A percentile compares a stretch with the other conserved stretches of the same genome.
Conservation (phyloP, 345 rosid species). For the Pelargonium nanum region DNA sequence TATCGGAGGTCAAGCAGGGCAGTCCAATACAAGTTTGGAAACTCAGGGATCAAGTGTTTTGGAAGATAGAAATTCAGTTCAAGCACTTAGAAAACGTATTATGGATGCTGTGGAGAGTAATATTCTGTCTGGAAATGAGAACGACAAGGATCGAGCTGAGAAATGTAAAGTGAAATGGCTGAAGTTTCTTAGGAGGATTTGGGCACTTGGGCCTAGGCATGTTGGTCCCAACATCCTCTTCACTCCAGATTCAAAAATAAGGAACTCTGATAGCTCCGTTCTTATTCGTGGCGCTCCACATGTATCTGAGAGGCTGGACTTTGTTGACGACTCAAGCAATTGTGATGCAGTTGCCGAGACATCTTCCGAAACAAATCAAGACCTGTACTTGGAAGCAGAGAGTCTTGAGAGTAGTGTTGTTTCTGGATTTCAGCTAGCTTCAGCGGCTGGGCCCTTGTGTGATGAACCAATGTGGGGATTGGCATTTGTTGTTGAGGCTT, state of each 20-base stretch:
- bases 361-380: slow-evolving; percentile 25
- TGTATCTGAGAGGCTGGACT: slow-evolving; percentile 66
- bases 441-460: slow-evolving; percentile 79
- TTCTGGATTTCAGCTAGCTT: slow-evolving; percentile 79
- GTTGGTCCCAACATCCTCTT: slow-evolving; percentile 88
- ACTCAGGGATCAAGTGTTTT: slow-evolving; percentile 23
- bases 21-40: slow-evolving; percentile 32
- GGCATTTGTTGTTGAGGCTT: slow-evolving; percentile 60
- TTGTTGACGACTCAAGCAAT: slow-evolving; percentile 28
- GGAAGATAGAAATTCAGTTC: slow-evolving; percentile 46
- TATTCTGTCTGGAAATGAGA: slow-evolving; percentile 29
- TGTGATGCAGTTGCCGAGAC: slow-evolving; percentile 14
- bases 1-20: slow-evolving; percentile 53
- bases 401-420: slow-evolving; percentile 64
- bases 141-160: slow-evolving; percentile 47
- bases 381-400: slow-evolving; percentile 39
- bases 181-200: slow-evolving; percentile 54
- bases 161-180: slow-evolving; percentile 62
- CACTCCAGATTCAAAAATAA: slow-evolving; percentile 45
- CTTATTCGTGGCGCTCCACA: slow-evolving; percentile 54
- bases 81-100: slow-evolving; percentile 37
- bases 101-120: slow-evolving; percentile 49
- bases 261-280: slow-evolving; percentile 25
- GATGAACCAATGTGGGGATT: slow-evolving; percentile 95
- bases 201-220: slow-evolving; percentile 95